Conservation (phyloP, 148 eudicot genomes). For the Rhododendron molle region DNA sequence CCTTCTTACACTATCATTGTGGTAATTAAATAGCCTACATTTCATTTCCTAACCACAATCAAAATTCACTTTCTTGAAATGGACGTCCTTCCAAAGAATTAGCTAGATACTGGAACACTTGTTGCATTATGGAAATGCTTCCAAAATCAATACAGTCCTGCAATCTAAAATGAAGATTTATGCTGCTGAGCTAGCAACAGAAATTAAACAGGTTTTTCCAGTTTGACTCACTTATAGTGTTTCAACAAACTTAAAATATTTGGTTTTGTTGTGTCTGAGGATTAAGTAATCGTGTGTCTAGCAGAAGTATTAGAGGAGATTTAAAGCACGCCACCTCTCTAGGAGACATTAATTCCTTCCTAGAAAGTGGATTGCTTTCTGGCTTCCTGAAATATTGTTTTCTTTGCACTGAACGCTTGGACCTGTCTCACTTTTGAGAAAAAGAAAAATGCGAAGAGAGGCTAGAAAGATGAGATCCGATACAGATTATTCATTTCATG, state of each 20-base stretch:
- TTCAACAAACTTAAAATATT: not conserved
- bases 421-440: not conserved
- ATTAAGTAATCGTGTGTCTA: not conserved
- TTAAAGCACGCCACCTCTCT: not conserved
- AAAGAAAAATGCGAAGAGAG: not conserved
- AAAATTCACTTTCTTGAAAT: not conserved
- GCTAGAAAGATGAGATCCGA: not conserved
- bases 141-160: not conserved
- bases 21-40: not conserved
- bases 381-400: not conserved
- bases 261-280: not conserved
- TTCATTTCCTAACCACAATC: not conserved
- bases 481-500: not conserved
- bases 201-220: not conserved
- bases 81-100: not conserved
- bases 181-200: not conserved
- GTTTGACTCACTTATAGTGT: not conserved
- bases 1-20: not conserved
- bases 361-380: slow-evolving; percentile 1
- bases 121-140: not conserved
- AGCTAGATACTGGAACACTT: not conserved
- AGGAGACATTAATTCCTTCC: slow-evolving; percentile 1
- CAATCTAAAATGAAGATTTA: not conserved
- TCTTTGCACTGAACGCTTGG: not conserved
- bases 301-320: not conserved